Conservation (phyloP, 257 asterid genomes). For the Apocynum venetum region DNA sequence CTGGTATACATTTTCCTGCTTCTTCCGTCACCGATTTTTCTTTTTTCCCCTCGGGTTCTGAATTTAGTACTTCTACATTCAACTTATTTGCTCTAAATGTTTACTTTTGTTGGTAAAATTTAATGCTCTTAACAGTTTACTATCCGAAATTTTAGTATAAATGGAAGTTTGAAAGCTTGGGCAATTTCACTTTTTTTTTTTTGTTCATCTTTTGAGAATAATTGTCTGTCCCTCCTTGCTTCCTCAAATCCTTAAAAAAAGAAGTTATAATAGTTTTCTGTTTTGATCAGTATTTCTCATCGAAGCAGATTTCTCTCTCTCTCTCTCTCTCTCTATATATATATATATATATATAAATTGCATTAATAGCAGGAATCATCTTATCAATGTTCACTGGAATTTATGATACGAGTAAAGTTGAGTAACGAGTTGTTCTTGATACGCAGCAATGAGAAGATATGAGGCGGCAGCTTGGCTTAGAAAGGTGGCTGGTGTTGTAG, state of each 20-base stretch:
- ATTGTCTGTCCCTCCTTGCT: background rate
- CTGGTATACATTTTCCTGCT: conserved; percentile 44
- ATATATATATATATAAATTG: background rate
- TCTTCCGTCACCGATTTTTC: background rate
- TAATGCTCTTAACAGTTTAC: background rate
- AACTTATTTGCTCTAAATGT: background rate
- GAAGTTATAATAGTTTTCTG: background rate
- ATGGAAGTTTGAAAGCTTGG: background rate
- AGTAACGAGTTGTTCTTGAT: conserved; percentile 11
- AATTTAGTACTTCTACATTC: background rate
- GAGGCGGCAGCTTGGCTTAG: conserved; percentile 91
- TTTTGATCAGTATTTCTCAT: background rate
- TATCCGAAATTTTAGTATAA: background rate
- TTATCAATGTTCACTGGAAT: background rate
- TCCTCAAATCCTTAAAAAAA: too few species aligned
- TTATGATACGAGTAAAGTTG: background rate
- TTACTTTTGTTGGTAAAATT: background rate
- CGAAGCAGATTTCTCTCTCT: background rate
- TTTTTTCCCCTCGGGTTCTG: background rate
- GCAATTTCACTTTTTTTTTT: background rate
- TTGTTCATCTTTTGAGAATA: background rate
- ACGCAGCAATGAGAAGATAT: conserved; percentile 73
- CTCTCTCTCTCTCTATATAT: too few species aligned
- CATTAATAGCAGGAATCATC: background rate
- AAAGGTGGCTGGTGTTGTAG: conserved; percentile 82